These are phyloP conservation scores for Elongisporangium prolatum DNA, from an alignment of 352 stramenopile species.

Conservation along the genomic window DNA sequence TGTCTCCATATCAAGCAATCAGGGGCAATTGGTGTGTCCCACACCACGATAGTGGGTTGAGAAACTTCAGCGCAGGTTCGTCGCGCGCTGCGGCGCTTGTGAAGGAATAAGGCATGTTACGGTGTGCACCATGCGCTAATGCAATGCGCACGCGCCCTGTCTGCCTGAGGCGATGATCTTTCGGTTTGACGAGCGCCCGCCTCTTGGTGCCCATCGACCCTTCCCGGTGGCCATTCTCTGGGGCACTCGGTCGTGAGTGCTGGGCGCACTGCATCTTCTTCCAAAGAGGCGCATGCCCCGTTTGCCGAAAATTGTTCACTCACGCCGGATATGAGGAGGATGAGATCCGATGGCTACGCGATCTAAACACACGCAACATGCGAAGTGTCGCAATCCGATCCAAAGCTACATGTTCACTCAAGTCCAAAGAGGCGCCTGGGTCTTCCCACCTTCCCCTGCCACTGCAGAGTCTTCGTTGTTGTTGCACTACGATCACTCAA, in stretches of 20 bases:
- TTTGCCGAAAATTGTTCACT: not conserved
- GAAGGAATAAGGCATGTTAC: not conserved
- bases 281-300: not conserved
- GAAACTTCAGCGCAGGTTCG: not conserved
- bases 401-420: not conserved
- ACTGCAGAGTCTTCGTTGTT: not conserved
- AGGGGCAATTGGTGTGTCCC: not conserved
- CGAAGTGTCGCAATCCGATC: not conserved
- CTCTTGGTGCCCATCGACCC: not conserved
- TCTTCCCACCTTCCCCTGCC: not conserved
- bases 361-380: not conserved
- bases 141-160: not conserved
- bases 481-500: not conserved
- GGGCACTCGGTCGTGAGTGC: not conserved
- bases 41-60: not conserved
- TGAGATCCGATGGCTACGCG: not conserved
- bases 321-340: not conserved
- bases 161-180: not conserved
- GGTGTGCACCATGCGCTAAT: not conserved
- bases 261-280: not conserved
- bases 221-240: not conserved
- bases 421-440: not conserved
- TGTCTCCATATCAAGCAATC: not conserved
- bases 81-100: not conserved
- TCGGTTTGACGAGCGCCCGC: not conserved